Percentiles rank a stretch among this genome's conserved stretches.
Conservation (phyloP, 192 early-diverging fungal species). For the Glomus cerebriforme region DNA sequence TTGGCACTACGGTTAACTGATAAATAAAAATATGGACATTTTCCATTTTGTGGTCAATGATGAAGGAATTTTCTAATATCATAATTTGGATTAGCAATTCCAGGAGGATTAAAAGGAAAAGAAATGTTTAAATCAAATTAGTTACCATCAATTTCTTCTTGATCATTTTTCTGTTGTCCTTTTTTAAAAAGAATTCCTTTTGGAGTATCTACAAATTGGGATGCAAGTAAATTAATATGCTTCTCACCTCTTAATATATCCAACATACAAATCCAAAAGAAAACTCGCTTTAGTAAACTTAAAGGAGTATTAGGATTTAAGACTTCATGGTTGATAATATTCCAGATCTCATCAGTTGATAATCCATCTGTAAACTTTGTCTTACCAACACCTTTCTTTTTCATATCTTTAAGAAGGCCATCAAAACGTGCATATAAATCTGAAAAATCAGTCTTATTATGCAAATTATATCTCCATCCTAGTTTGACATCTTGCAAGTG, state of each 20-base stretch:
- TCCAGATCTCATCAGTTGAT: no score
- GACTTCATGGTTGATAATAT: no score
- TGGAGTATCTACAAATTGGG: neutral
- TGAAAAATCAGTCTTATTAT: neutral
- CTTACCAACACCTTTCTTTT: no score
- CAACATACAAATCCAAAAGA: neutral
- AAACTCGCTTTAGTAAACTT: no score
- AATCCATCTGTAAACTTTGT: no score
- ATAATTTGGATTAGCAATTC: neutral
- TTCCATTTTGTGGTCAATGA: neutral
- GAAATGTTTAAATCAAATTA: neutral
- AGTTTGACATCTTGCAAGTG: neutral
- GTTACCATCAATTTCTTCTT: neutral
- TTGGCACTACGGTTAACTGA: neutral
- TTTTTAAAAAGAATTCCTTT: neutral
- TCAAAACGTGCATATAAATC: neutral
- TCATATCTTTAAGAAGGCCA: no score
- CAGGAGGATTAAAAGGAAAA: neutral
- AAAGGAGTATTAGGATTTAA: no score
- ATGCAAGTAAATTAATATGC: neutral
- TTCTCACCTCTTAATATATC: neutral
- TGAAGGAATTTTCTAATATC: neutral
- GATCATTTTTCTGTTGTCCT: neutral
- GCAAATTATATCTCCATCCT: neutral
- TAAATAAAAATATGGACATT: neutral